Evolutionary conservation across 176 grass and related monocot species (phyloP).

Genomic region (Bolboschoenus planiculmis): DNA sequence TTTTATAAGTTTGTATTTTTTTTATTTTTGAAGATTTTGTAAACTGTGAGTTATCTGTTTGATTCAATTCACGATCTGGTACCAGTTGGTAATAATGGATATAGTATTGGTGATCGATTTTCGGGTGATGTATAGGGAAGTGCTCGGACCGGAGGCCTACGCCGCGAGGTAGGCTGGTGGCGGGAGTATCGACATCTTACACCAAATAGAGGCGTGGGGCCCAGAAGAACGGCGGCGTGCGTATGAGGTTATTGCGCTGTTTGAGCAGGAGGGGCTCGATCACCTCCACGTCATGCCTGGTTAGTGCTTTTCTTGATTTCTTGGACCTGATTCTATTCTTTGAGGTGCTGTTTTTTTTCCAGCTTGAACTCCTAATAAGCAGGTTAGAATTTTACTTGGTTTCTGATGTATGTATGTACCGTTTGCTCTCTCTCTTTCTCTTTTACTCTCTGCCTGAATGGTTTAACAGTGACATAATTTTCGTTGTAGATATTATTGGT

Average conservation of each 20-base stretch:
- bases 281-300: conserved; percentile 94
- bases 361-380: no score
- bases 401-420: no score
- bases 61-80: no score
- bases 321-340: background rate
- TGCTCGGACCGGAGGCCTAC: conserved; percentile 60
- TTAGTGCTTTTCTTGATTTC: conserved; percentile 20
- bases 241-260: conserved; percentile 72
- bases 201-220: conserved; percentile 57
- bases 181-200: conserved; percentile 68
- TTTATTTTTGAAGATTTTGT: no score
- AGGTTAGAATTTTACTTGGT: no score
- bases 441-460: no score
- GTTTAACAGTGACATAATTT: no score
- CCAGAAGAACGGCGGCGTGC: conserved; percentile 53
- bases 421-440: no score
- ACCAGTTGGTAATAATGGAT: no score
- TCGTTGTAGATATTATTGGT: no score
- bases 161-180: conserved; percentile 37
- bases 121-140: conserved; percentile 76
- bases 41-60: no score
- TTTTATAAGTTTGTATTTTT: no score
- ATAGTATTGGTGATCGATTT: conserved; percentile 97
- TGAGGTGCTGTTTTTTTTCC: background rate
- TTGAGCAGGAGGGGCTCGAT: conserved; percentile 79